These are phyloP conservation scores for Aschersonia sp. DNA, from an alignment of 2,329 filamentous ascomycete genomes.

Conservation along the genomic window DNA sequence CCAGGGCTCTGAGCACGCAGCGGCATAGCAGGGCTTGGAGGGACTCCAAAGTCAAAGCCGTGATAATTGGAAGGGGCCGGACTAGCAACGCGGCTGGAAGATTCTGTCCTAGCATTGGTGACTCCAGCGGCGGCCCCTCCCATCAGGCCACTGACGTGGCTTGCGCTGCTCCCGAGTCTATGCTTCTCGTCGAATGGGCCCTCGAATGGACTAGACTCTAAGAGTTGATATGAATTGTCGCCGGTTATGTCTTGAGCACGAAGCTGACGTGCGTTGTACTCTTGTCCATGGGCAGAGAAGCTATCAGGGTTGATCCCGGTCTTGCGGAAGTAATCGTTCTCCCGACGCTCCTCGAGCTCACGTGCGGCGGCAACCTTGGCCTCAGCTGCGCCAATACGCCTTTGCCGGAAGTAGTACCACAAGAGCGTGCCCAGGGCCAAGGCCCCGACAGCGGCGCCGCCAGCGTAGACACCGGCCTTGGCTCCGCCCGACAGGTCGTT, in stretches of 20 bases:
- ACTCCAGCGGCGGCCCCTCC: neutral
- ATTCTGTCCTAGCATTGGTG: neutral
- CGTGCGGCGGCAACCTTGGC: slow-evolving; percentile 29
- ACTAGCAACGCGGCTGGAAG: slow-evolving; percentile 3
- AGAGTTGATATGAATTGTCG: slow-evolving; percentile 7
- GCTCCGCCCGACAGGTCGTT: slow-evolving; percentile 30
- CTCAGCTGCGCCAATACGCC: slow-evolving; percentile 35
- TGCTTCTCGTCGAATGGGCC: slow-evolving; percentile 4
- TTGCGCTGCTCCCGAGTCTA: slow-evolving; percentile 3
- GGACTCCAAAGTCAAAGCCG: slow-evolving; percentile 7
- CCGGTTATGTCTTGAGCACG: slow-evolving; percentile 4
- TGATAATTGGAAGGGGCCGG: slow-evolving; percentile 5
- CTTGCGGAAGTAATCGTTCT: slow-evolving; percentile 34
- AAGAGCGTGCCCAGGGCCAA: slow-evolving; percentile 24
- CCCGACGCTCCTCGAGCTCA: slow-evolving; percentile 31
- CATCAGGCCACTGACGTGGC: slow-evolving; percentile 6
- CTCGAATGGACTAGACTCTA: slow-evolving; percentile 5
- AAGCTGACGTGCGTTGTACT: slow-evolving; percentile 4
- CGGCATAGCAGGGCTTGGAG: slow-evolving; percentile 2
- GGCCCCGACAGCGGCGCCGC: slow-evolving; percentile 26
- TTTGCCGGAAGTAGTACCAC: slow-evolving; percentile 41
- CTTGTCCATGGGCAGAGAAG: slow-evolving; percentile 16
- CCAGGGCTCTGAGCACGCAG: neutral
- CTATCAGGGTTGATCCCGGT: slow-evolving; percentile 33
- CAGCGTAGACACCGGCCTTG: slow-evolving; percentile 38